Percentiles rank a stretch among this genome's conserved stretches.
phyloP scores from a whole-genome alignment of 1,139 yeast species.

The Pichia sp. region DNA sequence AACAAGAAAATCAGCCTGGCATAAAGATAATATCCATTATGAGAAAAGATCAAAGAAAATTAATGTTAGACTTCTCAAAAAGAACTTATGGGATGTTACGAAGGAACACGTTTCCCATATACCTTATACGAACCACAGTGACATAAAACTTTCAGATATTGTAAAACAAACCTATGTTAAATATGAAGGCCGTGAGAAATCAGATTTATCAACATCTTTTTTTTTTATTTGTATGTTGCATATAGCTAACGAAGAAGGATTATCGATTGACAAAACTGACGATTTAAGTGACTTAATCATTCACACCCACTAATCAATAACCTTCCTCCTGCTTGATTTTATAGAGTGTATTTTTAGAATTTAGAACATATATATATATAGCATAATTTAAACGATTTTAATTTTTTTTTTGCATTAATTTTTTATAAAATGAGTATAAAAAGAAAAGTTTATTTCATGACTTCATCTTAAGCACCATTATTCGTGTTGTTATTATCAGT shows the following conservation, averaged over 20 bases:
- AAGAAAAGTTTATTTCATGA: too few species aligned
- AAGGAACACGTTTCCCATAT: slow-evolving; percentile 11
- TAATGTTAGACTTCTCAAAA: slow-evolving; percentile 72
- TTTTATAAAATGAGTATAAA: too few species aligned
- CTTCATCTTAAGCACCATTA: too few species aligned
- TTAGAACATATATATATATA: neutral
- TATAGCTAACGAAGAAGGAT: slow-evolving; percentile 83
- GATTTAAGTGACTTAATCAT: slow-evolving; percentile 53
- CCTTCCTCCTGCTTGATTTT: too few species aligned
- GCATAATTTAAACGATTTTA: too few species aligned
- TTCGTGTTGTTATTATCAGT: too few species aligned
- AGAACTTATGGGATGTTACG: slow-evolving; percentile 62
- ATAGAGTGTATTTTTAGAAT: neutral
- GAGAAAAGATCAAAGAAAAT: slow-evolving; percentile 82
- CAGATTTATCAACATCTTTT: slow-evolving; percentile 79
- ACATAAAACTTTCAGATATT: slow-evolving; percentile 31
- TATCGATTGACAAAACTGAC: slow-evolving; percentile 53
- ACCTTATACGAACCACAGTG: neutral
- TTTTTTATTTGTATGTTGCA: slow-evolving; percentile 82
- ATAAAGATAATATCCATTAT: slow-evolving; percentile 41
- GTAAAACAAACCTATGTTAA: slow-evolving; percentile 44
- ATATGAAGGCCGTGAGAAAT: slow-evolving; percentile 46
- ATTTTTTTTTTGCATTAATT: too few species aligned
- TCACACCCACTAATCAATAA: neutral
- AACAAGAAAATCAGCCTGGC: slow-evolving; percentile 6